These are phyloP conservation scores for Neopestalotiopsis sp. DNA, from an alignment of 2,329 filamentous ascomycete genomes.

Conservation along the genomic window DNA sequence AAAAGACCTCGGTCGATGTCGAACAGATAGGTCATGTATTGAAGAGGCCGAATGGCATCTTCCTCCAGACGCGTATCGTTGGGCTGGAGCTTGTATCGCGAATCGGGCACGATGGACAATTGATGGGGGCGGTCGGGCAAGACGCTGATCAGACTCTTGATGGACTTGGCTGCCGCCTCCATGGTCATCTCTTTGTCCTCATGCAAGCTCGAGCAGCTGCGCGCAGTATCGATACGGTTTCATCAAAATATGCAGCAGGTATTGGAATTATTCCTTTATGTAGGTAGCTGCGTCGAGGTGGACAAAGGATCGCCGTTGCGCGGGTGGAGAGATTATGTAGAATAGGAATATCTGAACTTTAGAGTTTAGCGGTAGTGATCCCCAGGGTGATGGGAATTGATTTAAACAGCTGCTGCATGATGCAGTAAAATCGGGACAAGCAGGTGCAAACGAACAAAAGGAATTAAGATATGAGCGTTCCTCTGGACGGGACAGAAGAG, in stretches of 20 bases:
- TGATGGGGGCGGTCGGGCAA: constrained; percentile 60
- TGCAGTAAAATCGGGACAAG: background rate
- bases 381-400: background rate
- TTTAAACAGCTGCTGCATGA: background rate
- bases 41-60: constrained; percentile 55
- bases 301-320: constrained; percentile 17
- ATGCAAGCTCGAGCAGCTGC: constrained; percentile 39
- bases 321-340: constrained; percentile 19
- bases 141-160: constrained; percentile 57
- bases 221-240: constrained; percentile 31
- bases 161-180: constrained; percentile 64
- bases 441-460: background rate
- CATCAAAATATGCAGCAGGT: constrained; percentile 32
- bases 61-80: constrained; percentile 50
- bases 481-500: background rate
- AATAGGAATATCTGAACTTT: constrained; percentile 22
- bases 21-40: constrained; percentile 63
- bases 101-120: constrained; percentile 54
- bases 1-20: constrained; percentile 64
- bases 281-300: constrained; percentile 3
- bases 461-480: background rate
- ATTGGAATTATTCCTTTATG: constrained; percentile 14
- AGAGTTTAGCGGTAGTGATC: constrained; percentile 27
- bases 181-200: constrained; percentile 45
- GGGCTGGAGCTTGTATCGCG: constrained; percentile 51